Conservation (phyloP, 768 basidiomycete genomes). For the Tulasnella sp. region DNA sequence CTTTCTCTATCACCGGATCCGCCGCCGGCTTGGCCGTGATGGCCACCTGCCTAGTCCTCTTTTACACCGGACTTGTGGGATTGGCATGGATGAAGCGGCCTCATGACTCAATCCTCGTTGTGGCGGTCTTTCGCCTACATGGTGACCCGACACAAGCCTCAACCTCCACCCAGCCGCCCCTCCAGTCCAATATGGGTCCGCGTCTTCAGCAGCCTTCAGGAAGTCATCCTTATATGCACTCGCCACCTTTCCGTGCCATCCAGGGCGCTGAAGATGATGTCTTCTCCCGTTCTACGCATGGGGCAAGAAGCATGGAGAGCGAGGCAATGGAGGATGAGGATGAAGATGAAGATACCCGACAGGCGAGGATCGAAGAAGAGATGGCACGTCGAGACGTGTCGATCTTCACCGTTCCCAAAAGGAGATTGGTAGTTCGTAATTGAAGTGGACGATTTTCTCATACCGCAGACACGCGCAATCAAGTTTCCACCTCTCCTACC, state of each 20-base stretch:
- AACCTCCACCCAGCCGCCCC: constrained; percentile 38
- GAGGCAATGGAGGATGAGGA: constrained; percentile 44
- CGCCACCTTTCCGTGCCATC: constrained; percentile 31
- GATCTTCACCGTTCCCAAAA: constrained; percentile 64
- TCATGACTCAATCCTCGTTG: constrained; percentile 44
- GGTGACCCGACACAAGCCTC: constrained; percentile 34
- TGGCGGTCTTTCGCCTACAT: constrained; percentile 27
- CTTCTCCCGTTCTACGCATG: background rate
- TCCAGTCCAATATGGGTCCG: constrained; percentile 36
- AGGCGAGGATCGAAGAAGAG: constrained; percentile 68
- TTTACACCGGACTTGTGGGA: constrained; percentile 42
- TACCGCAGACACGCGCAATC: background rate
- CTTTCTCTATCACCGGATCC: constrained; percentile 28
- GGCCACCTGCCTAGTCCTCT: constrained; percentile 46
- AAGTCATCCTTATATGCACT: constrained; percentile 32
- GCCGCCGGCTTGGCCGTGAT: constrained; percentile 50
- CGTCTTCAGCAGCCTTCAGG: constrained; percentile 24
- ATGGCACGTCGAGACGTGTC: constrained; percentile 73
- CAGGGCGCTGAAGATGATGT: constrained; percentile 42
- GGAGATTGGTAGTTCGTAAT: constrained; percentile 63
- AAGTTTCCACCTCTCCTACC: background rate
- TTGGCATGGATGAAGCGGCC: constrained; percentile 52
- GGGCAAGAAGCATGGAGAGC: constrained; percentile 15
- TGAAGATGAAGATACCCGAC: constrained; percentile 61
- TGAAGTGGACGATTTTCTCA: constrained; percentile 22